phyloP scores from a whole-genome alignment of 2,329 filamentous ascomycete species.

The Cladorrhinum sp. region DNA sequence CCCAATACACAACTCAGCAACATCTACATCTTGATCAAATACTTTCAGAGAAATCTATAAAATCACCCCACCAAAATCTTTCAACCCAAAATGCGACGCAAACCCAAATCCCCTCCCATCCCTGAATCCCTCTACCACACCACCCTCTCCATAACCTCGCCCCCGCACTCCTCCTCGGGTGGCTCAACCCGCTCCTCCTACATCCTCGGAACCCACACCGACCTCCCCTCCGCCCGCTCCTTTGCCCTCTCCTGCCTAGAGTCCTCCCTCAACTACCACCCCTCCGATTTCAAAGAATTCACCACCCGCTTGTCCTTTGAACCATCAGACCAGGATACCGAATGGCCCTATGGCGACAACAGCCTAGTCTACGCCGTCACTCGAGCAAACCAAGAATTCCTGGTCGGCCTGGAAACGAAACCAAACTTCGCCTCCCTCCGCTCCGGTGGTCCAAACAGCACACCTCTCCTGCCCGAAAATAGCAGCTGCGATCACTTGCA shows the following conservation, averaged over 20 bases:
- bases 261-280: slow-evolving; percentile 34
- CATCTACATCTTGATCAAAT: too few relatives aligned
- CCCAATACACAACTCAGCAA: not conserved
- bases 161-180: slow-evolving; percentile 32
- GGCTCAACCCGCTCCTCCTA: slow-evolving; percentile 32
- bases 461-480: slow-evolving; percentile 21
- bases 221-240: slow-evolving; percentile 36
- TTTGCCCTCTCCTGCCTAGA: slow-evolving; percentile 34
- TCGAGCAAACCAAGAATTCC: slow-evolving; percentile 37
- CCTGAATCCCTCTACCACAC: slow-evolving; percentile 39
- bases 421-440: slow-evolving; percentile 35
- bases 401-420: slow-evolving; percentile 37
- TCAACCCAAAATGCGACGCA: slow-evolving; percentile 8
- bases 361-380: slow-evolving; percentile 38
- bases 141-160: slow-evolving; percentile 32
- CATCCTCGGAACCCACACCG: slow-evolving; percentile 39
- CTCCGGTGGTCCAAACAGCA: slow-evolving; percentile 20
- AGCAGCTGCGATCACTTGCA: slow-evolving; percentile 30
- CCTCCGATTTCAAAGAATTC: slow-evolving; percentile 38
- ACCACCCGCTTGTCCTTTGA: slow-evolving; percentile 18
- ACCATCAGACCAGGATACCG: not conserved
- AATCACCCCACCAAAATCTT: not conserved
- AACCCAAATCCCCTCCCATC: slow-evolving; percentile 3
- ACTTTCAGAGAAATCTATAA: not conserved
- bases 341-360: slow-evolving; percentile 39